Base-by-base conservation (phyloP, 495 filamentous ascomycete species). In the Hamigera avellanea region DNA sequence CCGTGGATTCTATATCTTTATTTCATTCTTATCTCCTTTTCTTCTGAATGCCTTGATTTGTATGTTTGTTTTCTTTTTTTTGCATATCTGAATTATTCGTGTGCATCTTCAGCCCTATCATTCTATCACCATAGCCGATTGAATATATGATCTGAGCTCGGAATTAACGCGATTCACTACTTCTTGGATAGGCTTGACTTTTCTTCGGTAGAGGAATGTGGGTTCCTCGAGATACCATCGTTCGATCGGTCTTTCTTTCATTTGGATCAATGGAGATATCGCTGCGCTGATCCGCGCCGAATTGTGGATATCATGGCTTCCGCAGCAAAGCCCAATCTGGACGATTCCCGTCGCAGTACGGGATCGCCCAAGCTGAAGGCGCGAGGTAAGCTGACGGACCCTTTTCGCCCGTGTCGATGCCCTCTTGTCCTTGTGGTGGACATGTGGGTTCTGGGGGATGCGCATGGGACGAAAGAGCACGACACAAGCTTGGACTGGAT, bases 361-460 rank as follows among this genome's bases (percentile, higher is more conserved):
- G 64, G 65, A 27, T 81, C 76, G 45, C 76, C 76, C 16, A 70
- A 75, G 56, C 72, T 75, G 40, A 77, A 76, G 59, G 65, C 69
- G 36, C 70, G 75, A 60, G 75, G 75, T 79, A 62, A 51, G 73
- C 47, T 36, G 17, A 23, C 9, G 21, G 21, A 9, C 21, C 4
- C 21, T 9, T 23, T 23, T 9, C 4, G n/a, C n/a, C 9, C 21
- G 21, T 23, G 21, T 23, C 21, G 21, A 23, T 30, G 28, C 6
- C 14, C 25, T 26, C 7, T 26, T n/a, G n/a, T n/a, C n/a, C n/a
- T n/a, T n/a, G n/a, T n/a, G n/a, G n/a, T n/a, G n/a, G 33, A 33
- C 14, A n/a, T 5, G 26, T 17, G 33, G n/a, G n/a, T n/a, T n/a
- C 34, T 36, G 35, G 26, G 21, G 4, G 5, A 27, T 19, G 2